Evolutionary conservation across 169 alveolate genomes (phyloP).

Genomic region (Plasmodium relictum): DNA sequence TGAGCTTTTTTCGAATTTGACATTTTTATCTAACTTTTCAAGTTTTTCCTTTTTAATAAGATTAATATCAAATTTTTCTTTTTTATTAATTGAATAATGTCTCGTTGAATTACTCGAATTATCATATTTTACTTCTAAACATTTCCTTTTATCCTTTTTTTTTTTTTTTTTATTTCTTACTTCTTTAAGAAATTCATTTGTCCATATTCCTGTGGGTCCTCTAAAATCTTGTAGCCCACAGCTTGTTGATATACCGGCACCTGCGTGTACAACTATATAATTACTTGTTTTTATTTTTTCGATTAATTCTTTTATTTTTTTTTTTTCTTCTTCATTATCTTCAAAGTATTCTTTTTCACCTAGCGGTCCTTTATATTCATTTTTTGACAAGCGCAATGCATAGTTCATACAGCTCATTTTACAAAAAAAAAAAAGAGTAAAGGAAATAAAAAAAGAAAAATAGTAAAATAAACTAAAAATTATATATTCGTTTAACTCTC

Average conservation of each 20-base stretch:
- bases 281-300: conserved; percentile 78
- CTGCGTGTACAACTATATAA: conserved; percentile 83
- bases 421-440: background rate
- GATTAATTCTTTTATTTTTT: conserved; percentile 76
- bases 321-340: conserved; percentile 79
- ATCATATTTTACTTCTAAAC: conserved; percentile 58
- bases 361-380: conserved; percentile 87
- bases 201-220: conserved; percentile 89
- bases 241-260: conserved; percentile 89
- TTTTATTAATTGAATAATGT: background rate
- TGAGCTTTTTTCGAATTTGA: conserved; percentile 5
- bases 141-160: conserved; percentile 65
- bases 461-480: background rate
- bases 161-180: conserved; percentile 38
- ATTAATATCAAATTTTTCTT: background rate
- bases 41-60: conserved; percentile 12
- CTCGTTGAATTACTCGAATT: background rate
- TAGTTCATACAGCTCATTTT: conserved; percentile 79
- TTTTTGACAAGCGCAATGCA: conserved; percentile 82
- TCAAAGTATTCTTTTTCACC: conserved; percentile 84
- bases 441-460: background rate
- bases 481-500: too few relatives aligned
- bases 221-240: conserved; percentile 87
- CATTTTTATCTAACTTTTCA: conserved; percentile 5
- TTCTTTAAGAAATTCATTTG: conserved; percentile 76